Evolutionary conservation across 495 filamentous ascomycete genomes (phyloP).

Genomic region (Amphirosellinia nigrospora): DNA sequence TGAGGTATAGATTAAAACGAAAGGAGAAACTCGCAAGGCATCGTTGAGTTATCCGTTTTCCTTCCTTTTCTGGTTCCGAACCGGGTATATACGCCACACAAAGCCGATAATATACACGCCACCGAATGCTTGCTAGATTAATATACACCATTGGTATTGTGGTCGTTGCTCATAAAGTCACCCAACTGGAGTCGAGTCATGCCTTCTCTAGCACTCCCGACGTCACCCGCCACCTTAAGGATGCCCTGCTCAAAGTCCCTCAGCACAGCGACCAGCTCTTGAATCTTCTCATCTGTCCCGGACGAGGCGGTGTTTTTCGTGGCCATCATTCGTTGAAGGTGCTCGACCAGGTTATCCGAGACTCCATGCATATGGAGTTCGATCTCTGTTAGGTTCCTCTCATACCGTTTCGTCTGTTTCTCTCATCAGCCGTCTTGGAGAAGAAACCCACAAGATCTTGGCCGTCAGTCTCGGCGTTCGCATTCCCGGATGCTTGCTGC

Average conservation of each 20-base stretch:
- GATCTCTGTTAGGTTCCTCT: conserved; percentile 75
- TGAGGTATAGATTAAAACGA: background rate
- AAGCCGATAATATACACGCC: conserved; percentile 12
- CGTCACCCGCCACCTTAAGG: conserved; percentile 72
- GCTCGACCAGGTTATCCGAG: conserved; percentile 69
- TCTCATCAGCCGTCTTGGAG: conserved; percentile 71
- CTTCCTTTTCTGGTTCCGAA: background rate
- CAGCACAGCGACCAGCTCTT: conserved; percentile 68
- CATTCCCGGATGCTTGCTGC: conserved; percentile 41
- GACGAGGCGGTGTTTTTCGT: conserved; percentile 55
- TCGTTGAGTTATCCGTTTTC: background rate
- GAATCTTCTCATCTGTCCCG: conserved; percentile 47
- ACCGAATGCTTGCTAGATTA: conserved; percentile 23
- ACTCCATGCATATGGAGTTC: conserved; percentile 81
- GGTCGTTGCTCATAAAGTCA: conserved; percentile 48
- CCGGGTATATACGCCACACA: conserved; percentile 24
- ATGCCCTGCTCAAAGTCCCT: conserved; percentile 81
- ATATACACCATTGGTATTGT: conserved; percentile 37
- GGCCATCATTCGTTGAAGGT: conserved; percentile 70
- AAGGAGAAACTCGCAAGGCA: background rate
- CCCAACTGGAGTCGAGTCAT: conserved; percentile 71
- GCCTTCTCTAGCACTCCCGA: conserved; percentile 71
- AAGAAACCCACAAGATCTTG: conserved; percentile 82
- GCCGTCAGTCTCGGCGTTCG: conserved; percentile 57
- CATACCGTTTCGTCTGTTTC: conserved; percentile 67